Base-by-base conservation (phyloP, 108 stramenopile species). In the Licmophora abbreviata region DNA sequence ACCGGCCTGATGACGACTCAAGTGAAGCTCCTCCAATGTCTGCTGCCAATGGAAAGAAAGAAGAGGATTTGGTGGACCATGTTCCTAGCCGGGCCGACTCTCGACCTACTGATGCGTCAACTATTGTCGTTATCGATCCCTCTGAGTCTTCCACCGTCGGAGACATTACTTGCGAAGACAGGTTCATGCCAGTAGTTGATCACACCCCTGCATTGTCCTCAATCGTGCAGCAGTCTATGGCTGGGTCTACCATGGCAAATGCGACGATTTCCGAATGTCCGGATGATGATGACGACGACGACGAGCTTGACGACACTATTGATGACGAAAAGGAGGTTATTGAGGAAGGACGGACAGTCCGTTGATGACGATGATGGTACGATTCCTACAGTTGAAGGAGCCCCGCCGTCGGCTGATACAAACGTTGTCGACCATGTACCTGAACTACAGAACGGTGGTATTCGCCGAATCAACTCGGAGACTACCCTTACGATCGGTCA, bases 111-210 rank as follows among this genome's bases (percentile, higher is more conserved):
- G 74, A 75, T 53, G 68, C 68, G 5, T 75, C 74, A 4, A 63
- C 68, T 0, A 33, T 69, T 17, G 74, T 70, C 0, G 63, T 56
- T 18, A 69, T 64, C 1, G 68, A 76, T 53, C 62, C 68, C 32
- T 76, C 74, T 15, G 74, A 76, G 36, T 46, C 65, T 15, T 76
- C 74, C 26, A 64, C 59, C 24, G 69, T 69, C 0, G 74, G 59
- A 40, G 68, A 76, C 35, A 49, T 70, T 21, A 48, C 43, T 18
- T 62, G 70, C 23, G 74, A 70, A 33, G 68, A 64, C 24, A n/a
- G 63, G 32, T 76, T 68, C 52, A 69, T 68, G 21, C 68, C 59
- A 34, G 74, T 76, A 11, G 74, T 76, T 25, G 74, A 76, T 31
- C 42, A 40, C 21, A 66, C 61, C 7, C 73, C 73, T 1, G 46